Evolutionary conservation across 495 filamentous ascomycete species (phyloP), one percentile per base, ranked within the genome.

Genomic region (Aspergillus panamensis): DNA sequence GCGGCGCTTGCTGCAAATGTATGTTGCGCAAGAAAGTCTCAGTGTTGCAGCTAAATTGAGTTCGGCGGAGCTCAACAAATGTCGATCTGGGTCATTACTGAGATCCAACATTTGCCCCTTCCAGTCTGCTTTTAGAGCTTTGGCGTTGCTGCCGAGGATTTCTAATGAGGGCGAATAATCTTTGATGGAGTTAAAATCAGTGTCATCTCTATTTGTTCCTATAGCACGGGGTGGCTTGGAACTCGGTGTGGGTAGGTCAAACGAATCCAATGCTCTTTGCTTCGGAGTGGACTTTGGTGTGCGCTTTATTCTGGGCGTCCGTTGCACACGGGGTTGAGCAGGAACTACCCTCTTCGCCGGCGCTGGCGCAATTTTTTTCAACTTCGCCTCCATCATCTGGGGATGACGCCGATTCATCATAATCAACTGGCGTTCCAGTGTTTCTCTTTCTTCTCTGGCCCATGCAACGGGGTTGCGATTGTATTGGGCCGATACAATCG

Each of bases 1-100:
- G 33, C 92, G 84, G 61, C 94, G 86, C 81, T 98, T 98, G 77
- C 88, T 94, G 65, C 90, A 93, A 25, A 98, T 81, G 65, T 98
- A 98, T 42, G 90, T 92, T 29, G 91, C 92, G 66, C 89, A 92
- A 61, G 88, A 87, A 33, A 98, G 83, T 51, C 94, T 84, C 19
- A 98, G 83, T 20, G 84, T 88, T 40, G 87, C 83, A 32, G 92
- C 92, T 32, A 96, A 80, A 44, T 79, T 76, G 55, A 94, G 60
- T 74, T 98, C 94, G 47, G 89, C 86, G 6, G 85, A 80, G 69
- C 92, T 89, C 48, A 97, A 85, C 43, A 92, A 77, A 56, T 88
- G 69, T 33, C 81, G 79, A 69, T 96, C 82, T 45, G 89, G 87
- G 66, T 97, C 92, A 66, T 82, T 82, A 71, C 80, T 83, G 57